Base-by-base conservation (phyloP, 2,329 filamentous ascomycete genomes). In the Nothopassalora personata region DNA sequence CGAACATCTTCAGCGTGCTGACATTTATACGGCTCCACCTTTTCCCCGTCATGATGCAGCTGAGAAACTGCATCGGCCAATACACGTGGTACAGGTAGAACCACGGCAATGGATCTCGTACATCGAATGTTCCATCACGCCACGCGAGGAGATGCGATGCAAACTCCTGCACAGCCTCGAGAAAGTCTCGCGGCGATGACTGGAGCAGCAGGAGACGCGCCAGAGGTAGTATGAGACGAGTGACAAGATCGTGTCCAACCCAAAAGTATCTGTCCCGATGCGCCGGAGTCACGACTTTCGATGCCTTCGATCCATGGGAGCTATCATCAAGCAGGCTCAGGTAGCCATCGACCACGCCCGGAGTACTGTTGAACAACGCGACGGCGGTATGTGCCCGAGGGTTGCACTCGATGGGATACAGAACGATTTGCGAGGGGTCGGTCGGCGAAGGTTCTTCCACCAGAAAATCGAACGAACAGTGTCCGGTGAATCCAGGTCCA, bases 371-470 rank as follows among this genome's bases (percentile, higher is more conserved):
- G 68, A 90, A 87, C 0, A 89, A 73, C 1, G 84, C 77, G 0
- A 86, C 81, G 0, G 87, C 87, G 0, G 87, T 90, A 66, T 90
- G 86, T 0, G 83, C 84, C 13, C 87, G 77, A 0, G 87, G 87
- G 57, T 89, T 90, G 67, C 86, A 89, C 68, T 89, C 86, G 58
- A 90, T 89, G 0, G 86, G 85, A 63, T 84, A 86, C 1, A 89
- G 70, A 11, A 75, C 66, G 64, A 72, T 64, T 13, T 67, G 56
- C 5, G 62, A 62, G 5, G 66, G 60, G 43, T 71, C 63, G 7
- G 53, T 61, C 9, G 63, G 54, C 34, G 68, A 61, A 53, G 67
- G 53, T 57, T 72, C 64, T 51, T 83, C 79, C 2, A 88, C 81
- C 64, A 91, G 75, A 62, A 92, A 87, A 69, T 90, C 86, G 56